Conservation (phyloP, 805 yeast genomes). For the Ogataea methanolica region DNA sequence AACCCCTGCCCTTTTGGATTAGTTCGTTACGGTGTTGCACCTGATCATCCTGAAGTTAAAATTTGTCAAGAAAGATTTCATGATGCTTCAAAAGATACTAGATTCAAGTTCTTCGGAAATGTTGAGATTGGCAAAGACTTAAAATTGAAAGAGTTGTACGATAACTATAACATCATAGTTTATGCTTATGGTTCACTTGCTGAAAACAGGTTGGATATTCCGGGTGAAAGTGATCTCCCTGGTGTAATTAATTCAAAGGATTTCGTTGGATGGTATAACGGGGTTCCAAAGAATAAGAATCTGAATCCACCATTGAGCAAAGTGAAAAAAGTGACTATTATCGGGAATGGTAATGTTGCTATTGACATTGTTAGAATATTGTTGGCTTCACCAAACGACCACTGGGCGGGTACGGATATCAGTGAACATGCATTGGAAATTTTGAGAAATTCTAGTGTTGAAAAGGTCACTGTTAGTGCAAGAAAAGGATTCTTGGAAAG, state of each 20-base stretch:
- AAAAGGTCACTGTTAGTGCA: slow-evolving; percentile 68
- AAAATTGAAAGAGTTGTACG: slow-evolving; percentile 41
- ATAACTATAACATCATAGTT: slow-evolving; percentile 67
- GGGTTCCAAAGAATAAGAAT: slow-evolving; percentile 59
- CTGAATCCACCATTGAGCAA: slow-evolving; percentile 54
- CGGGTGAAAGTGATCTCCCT: slow-evolving; percentile 49
- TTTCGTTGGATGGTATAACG: slow-evolving; percentile 96
- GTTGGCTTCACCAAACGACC: slow-evolving; percentile 45
- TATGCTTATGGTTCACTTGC: slow-evolving; percentile 77
- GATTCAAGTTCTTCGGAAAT: slow-evolving; percentile 66
- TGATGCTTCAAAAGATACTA: slow-evolving; percentile 34
- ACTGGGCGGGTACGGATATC: slow-evolving; percentile 73
- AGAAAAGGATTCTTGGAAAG: slow-evolving; percentile 82
- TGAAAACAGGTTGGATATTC: slow-evolving; percentile 49
- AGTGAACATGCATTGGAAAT: slow-evolving; percentile 50
- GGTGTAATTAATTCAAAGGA: slow-evolving; percentile 79
- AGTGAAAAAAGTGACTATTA: slow-evolving; percentile 63
- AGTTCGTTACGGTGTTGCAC: slow-evolving; percentile 95
- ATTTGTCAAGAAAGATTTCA: slow-evolving; percentile 73
- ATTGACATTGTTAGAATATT: slow-evolving; percentile 83
- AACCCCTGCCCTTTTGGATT: slow-evolving; percentile 90
- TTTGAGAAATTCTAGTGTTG: slow-evolving; percentile 51
- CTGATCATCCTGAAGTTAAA: slow-evolving; percentile 97
- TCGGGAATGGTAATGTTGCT: slow-evolving; percentile 98
- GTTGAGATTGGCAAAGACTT: slow-evolving; percentile 63